phyloP scores from a whole-genome alignment of 306 rosid genomes.

The Erythrophleum fordii region DNA sequence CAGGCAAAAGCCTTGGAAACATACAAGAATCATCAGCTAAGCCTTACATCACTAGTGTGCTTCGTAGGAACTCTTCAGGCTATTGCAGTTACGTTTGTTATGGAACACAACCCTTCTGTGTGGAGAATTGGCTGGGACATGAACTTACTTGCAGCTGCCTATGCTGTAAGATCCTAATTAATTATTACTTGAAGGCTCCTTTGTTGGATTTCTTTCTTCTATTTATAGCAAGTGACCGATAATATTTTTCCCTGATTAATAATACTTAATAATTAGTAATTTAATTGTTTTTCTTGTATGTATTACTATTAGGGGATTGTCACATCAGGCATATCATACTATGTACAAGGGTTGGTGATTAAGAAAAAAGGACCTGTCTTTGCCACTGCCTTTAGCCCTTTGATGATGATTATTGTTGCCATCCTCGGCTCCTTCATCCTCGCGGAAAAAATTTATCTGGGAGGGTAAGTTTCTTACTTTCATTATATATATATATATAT shows the following conservation, averaged over 20 bases:
- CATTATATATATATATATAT: background rate
- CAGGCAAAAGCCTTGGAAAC: slow-evolving; percentile 82
- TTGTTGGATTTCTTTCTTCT: no score
- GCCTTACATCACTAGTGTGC: slow-evolving; percentile 77
- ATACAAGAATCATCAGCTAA: slow-evolving; percentile 79
- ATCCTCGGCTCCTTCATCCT: slow-evolving; percentile 79
- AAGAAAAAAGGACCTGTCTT: slow-evolving; percentile 86
- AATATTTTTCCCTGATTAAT: background rate
- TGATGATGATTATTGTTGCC: slow-evolving; percentile 92
- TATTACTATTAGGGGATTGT: slow-evolving; percentile 66
- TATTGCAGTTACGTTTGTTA: slow-evolving; percentile 65
- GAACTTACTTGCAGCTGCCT: slow-evolving; percentile 90
- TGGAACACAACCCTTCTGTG: slow-evolving; percentile 66
- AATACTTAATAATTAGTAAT: background rate
- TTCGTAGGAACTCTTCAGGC: slow-evolving; percentile 81
- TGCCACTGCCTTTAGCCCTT: slow-evolving; percentile 93
- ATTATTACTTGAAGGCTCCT: background rate
- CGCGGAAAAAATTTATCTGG: slow-evolving; percentile 75
- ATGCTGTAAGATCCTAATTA: slow-evolving; percentile 58
- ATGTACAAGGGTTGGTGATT: slow-evolving; percentile 86
- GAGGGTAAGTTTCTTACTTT: slow-evolving; percentile 60
- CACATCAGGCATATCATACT: slow-evolving; percentile 79
- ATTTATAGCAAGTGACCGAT: no score
- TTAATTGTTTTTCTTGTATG: background rate
- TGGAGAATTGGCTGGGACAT: slow-evolving; percentile 93